Evolutionary conservation across 2,329 filamentous ascomycete species (phyloP).

Genomic region (Xylariales sp.): DNA sequence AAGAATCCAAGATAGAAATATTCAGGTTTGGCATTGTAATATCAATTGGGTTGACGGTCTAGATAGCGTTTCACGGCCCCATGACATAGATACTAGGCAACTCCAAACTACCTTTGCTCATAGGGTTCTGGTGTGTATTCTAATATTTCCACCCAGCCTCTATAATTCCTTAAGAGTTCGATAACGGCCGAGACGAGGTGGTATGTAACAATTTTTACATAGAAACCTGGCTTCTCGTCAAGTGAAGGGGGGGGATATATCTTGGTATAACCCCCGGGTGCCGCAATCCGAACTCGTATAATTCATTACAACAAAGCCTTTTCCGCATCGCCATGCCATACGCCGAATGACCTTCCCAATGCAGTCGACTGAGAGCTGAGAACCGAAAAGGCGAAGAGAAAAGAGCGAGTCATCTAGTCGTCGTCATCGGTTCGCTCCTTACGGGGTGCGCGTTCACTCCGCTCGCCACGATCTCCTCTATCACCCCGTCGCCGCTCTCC

Average conservation of each 20-base stretch:
- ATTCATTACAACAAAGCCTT: constrained; percentile 43
- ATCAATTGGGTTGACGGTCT: constrained; percentile 19
- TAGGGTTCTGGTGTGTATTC: constrained; percentile 31
- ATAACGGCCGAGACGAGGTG: constrained; percentile 29
- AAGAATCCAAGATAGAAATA: constrained; percentile 24
- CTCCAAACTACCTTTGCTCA: constrained; percentile 18
- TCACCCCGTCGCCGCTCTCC: constrained; percentile 49
- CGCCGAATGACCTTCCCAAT: constrained; percentile 46
- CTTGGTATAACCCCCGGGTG: constrained; percentile 26
- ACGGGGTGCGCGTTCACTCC: constrained; percentile 50
- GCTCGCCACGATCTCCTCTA: constrained; percentile 44
- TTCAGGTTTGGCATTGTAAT: constrained; percentile 26
- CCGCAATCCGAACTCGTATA: constrained; percentile 35
- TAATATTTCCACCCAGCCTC: constrained; percentile 29
- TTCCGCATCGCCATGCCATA: constrained; percentile 47
- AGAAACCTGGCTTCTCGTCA: constrained; percentile 28
- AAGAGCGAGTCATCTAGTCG: constrained; percentile 56
- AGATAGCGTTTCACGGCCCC: constrained; percentile 28
- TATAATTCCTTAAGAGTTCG: constrained; percentile 30
- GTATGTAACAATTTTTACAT: constrained; percentile 33
- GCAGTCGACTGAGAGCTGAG: constrained; percentile 42
- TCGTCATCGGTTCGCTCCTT: constrained; percentile 67
- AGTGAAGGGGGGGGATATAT: constrained; percentile 24
- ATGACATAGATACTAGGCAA: constrained; percentile 29
- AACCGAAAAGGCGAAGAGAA: constrained; percentile 42